Evolutionary conservation across 257 asterid species (phyloP).

Genomic region (Solanum medicagineum): DNA sequence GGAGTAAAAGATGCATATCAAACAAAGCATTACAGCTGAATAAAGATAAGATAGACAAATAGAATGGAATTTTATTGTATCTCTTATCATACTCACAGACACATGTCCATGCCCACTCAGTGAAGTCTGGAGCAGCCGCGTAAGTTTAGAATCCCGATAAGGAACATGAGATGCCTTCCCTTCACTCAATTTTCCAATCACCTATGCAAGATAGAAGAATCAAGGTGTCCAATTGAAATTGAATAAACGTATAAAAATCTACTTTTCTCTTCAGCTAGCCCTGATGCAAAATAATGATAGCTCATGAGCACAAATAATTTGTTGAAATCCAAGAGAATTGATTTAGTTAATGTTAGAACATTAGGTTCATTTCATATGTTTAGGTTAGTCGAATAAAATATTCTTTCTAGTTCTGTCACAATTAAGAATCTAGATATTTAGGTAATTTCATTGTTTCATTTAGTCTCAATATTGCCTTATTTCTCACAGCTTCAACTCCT

Average conservation of each 20-base stretch:
- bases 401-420: not conserved
- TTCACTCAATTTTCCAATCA: slow-evolving; percentile 96
- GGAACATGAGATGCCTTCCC: slow-evolving; percentile 97
- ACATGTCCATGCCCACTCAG: slow-evolving; percentile 98
- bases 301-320: not conserved
- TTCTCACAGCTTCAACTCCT: not conserved
- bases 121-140: slow-evolving; percentile 92
- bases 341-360: not conserved
- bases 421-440: not conserved
- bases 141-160: slow-evolving; percentile 92
- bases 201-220: slow-evolving; percentile 34
- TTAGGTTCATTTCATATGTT: not conserved
- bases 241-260: not conserved
- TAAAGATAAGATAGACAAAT: not conserved
- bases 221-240: slow-evolving; percentile 5
- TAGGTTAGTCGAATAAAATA: not conserved
- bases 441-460: not conserved
- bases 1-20: not conserved
- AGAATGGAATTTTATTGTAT: not conserved
- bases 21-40: not conserved
- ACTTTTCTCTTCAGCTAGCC: not conserved
- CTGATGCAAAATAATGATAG: not conserved
- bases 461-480: not conserved
- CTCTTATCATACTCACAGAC: slow-evolving; percentile 48
- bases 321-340: not conserved